Percentiles rank a stretch among this genome's conserved stretches.
Conservation (phyloP, 164 flowering plant species). For the Stephania cephalantha region DNA sequence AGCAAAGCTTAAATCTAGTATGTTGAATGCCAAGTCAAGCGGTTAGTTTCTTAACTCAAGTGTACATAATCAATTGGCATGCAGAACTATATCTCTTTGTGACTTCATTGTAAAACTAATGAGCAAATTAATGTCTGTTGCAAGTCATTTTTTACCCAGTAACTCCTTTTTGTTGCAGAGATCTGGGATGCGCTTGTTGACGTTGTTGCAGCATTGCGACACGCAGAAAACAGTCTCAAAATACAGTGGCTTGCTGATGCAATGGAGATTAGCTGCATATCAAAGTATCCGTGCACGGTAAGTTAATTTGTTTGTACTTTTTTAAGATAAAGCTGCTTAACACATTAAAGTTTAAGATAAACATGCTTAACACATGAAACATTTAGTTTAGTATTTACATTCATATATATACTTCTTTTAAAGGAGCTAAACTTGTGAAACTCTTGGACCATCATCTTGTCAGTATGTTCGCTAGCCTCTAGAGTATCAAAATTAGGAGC, state of each 20-base stretch:
- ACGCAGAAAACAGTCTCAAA: slow-evolving; percentile 50
- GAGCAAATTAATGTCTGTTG: background rate
- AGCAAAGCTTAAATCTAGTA: slow-evolving; percentile 39
- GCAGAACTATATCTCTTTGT: background rate
- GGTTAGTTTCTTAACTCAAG: slow-evolving; percentile 40
- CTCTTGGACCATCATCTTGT: too few relatives aligned
- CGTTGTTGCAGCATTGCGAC: slow-evolving; percentile 60
- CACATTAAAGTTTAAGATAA: too few relatives aligned
- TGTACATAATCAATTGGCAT: too few relatives aligned
- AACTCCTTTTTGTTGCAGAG: slow-evolving; percentile 30
- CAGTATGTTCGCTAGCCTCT: too few relatives aligned
- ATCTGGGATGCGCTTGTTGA: slow-evolving; percentile 73
- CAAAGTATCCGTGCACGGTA: slow-evolving; percentile 81
- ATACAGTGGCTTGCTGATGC: slow-evolving; percentile 80
- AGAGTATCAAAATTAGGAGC: too few relatives aligned
- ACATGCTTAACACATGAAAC: too few relatives aligned
- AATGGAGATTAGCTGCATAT: slow-evolving; percentile 70
- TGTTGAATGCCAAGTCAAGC: slow-evolving; percentile 44
- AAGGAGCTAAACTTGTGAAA: too few relatives aligned
- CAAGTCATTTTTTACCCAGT: background rate
- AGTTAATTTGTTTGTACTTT: too few relatives aligned
- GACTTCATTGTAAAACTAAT: background rate
- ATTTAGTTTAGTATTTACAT: too few relatives aligned
- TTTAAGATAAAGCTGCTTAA: too few relatives aligned
- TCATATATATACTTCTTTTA: too few relatives aligned